Evolutionary conservation across 257 asterid genomes (phyloP).

Genomic region (Capsicum chinense): DNA sequence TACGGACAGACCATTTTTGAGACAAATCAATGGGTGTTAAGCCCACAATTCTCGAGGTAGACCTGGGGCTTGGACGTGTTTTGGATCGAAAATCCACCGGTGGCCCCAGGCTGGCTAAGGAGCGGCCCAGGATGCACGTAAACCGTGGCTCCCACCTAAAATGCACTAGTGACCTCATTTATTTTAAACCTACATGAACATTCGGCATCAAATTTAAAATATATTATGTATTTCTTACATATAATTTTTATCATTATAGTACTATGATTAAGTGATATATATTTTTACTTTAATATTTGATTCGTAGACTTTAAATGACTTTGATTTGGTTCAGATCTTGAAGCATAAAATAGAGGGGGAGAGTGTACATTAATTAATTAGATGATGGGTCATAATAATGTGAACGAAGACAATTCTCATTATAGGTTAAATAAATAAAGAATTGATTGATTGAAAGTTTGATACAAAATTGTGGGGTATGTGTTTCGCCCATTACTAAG

Average conservation of each 20-base stretch:
- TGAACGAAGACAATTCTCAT: background rate
- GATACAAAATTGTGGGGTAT: background rate
- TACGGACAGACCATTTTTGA: too few species aligned
- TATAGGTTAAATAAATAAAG: background rate
- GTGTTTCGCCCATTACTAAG: background rate
- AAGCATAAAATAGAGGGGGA: background rate
- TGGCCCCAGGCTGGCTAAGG: too few species aligned
- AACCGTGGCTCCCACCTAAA: too few species aligned
- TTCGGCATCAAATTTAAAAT: too few species aligned
- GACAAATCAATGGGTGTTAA: too few species aligned
- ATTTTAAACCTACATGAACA: too few species aligned
- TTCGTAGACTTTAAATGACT: background rate
- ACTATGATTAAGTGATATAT: background rate
- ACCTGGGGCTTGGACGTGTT: too few species aligned
- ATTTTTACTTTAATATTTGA: background rate
- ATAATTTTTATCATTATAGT: background rate
- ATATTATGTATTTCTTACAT: too few species aligned
- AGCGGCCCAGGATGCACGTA: too few species aligned
- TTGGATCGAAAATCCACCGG: too few species aligned
- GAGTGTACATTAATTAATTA: background rate
- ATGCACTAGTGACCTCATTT: too few species aligned
- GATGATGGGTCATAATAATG: slow-evolving; percentile 17
- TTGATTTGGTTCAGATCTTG: background rate
- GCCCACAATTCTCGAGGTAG: too few species aligned
- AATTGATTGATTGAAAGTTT: background rate